Conservation (phyloP, 257 asterid species). For the Lycium ferocissimum region DNA sequence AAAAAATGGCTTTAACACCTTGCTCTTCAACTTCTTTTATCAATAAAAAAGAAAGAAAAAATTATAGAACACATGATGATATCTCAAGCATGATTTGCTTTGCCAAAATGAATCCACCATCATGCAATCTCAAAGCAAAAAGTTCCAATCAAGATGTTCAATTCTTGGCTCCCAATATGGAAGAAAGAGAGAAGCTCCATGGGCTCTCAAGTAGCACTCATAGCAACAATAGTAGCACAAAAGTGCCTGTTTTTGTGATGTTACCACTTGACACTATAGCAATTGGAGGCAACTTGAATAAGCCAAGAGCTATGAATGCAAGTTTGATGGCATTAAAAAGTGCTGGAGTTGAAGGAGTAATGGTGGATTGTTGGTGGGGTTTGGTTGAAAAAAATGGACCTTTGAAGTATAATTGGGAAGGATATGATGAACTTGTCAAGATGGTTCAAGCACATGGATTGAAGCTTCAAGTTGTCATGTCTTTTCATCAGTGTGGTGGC, state of each 20-base stretch:
- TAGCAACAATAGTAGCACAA: constrained; percentile 39
- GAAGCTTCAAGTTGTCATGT: constrained; percentile 93
- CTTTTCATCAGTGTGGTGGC: constrained; percentile 96
- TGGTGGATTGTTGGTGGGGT: constrained; percentile 99
- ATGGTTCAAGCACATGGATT: constrained; percentile 74
- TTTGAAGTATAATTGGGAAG: constrained; percentile 84
- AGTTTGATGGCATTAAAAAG: constrained; percentile 88
- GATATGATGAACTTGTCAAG: constrained; percentile 77
- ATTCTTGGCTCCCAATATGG: constrained; percentile 39
- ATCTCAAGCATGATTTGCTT: constrained; percentile 56
- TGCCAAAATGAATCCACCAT: constrained; percentile 58
- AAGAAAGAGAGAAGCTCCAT: constrained; percentile 60
- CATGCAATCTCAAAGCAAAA: constrained; percentile 50
- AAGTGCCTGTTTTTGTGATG: constrained; percentile 88
- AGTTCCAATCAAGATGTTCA: constrained; percentile 49
- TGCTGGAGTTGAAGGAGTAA: constrained; percentile 89
- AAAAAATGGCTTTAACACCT: constrained; percentile 73
- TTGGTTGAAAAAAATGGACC: constrained; percentile 95
- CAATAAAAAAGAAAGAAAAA: constrained; percentile 55
- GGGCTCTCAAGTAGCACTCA: constrained; percentile 44
- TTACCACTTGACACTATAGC: constrained; percentile 85
- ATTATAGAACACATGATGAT: constrained; percentile 55
- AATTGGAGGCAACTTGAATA: constrained; percentile 66
- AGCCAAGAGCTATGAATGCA: constrained; percentile 79
- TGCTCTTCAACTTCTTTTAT: constrained; percentile 70